These are phyloP conservation scores for Tripterygium wilfordii DNA, from an alignment of 177 flowering plant species.

Conservation along the genomic window DNA sequence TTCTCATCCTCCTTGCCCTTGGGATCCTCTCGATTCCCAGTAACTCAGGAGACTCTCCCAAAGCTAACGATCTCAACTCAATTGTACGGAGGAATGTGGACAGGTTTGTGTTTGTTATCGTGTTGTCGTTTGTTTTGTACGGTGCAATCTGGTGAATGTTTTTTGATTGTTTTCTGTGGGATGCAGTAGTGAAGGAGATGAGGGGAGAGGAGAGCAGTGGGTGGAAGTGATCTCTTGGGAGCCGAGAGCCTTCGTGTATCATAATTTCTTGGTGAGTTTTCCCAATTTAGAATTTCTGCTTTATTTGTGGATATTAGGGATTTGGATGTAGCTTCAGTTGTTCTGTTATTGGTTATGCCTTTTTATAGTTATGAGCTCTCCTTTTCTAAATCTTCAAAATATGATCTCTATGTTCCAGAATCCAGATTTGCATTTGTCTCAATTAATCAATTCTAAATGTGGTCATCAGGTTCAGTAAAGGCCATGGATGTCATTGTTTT, in stretches of 20 bases:
- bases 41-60: slow-evolving; percentile 22
- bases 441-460: too few relatives aligned
- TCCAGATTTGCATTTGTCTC: too few relatives aligned
- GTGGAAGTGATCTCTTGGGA: slow-evolving; percentile 73
- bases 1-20: slow-evolving; percentile 59
- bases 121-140: slow-evolving; percentile 2
- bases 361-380: too few relatives aligned
- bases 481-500: too few relatives aligned
- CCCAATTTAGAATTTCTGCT: neutral
- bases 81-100: slow-evolving; percentile 29
- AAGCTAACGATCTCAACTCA: slow-evolving; percentile 62
- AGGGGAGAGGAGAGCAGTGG: slow-evolving; percentile 41
- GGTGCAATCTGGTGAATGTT: slow-evolving; percentile 2
- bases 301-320: neutral
- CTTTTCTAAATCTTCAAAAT: too few relatives aligned
- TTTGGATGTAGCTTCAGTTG: too few relatives aligned
- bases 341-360: too few relatives aligned
- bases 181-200: slow-evolving; percentile 29
- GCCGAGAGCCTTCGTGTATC: slow-evolving; percentile 63
- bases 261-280: slow-evolving; percentile 60
- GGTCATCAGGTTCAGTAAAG: too few relatives aligned
- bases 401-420: too few relatives aligned
- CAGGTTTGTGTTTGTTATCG: slow-evolving; percentile 17
- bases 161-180: slow-evolving; percentile 3
- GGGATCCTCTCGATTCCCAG: slow-evolving; percentile 70